phyloP scores from a whole-genome alignment of 352 stramenopile genomes.

The Phytophthora pisi region DNA sequence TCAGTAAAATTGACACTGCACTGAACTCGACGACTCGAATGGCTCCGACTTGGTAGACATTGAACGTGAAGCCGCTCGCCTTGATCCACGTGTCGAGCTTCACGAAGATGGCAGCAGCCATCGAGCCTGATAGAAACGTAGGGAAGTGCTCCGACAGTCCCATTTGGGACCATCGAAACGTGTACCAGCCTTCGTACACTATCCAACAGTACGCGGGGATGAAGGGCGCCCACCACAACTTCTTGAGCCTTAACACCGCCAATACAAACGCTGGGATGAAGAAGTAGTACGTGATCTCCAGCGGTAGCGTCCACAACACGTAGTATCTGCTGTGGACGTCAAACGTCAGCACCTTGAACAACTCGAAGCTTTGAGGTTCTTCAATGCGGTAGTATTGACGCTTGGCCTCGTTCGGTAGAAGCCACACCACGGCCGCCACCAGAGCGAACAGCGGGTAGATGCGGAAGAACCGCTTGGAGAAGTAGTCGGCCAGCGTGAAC shows the following conservation, averaged over 20 bases:
- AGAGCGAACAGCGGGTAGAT: constrained; percentile 58
- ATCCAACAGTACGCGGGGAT: constrained; percentile 32
- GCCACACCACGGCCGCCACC: constrained; percentile 30
- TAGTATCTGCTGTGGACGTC: constrained; percentile 33
- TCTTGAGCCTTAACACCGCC: constrained; percentile 13
- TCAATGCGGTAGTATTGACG: constrained; percentile 30
- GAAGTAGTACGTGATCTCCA: constrained; percentile 49
- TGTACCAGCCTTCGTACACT: constrained; percentile 22
- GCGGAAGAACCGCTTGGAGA: constrained; percentile 43
- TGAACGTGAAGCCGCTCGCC: constrained; percentile 7
- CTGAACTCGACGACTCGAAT: constrained; percentile 28
- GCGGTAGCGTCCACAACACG: constrained; percentile 45
- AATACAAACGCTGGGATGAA: constrained; percentile 41
- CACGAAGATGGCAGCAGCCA: constrained; percentile 38
- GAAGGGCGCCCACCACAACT: constrained; percentile 31
- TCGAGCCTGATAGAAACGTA: constrained; percentile 30
- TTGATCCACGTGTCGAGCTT: constrained; percentile 26
- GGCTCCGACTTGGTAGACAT: neutral
- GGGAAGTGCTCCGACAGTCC: constrained; percentile 24
- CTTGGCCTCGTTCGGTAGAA: constrained; percentile 35
- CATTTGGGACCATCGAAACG: constrained; percentile 28
- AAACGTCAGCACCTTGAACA: constrained; percentile 51
- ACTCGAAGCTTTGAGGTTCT: constrained; percentile 33
- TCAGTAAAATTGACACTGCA: constrained; percentile 30
- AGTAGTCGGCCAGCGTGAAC: constrained; percentile 38